Conservation (phyloP, 2,329 filamentous ascomycete species). For the Penicillium decumbens region DNA sequence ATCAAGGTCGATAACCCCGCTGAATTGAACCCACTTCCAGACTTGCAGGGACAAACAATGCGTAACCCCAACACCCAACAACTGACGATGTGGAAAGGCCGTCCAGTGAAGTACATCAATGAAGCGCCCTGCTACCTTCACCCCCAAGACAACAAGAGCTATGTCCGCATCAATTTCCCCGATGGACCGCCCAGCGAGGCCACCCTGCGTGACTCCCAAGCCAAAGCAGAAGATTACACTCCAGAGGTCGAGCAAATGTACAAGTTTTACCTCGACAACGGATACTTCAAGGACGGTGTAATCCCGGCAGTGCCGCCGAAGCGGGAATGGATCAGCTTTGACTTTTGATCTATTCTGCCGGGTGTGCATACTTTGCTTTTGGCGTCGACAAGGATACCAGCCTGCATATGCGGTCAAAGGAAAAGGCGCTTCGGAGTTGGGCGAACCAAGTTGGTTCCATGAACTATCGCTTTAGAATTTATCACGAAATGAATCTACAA, state of each 20-base stretch:
- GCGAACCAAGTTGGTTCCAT: neutral
- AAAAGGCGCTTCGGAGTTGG: neutral
- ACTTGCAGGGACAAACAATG: conserved; percentile 35
- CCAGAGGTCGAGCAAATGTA: conserved; percentile 58
- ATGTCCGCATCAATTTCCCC: conserved; percentile 68
- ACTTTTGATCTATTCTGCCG: conserved; percentile 52
- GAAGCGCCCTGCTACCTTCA: conserved; percentile 49
- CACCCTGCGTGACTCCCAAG: conserved; percentile 48
- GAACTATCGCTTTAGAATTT: neutral
- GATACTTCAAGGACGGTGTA: conserved; percentile 63
- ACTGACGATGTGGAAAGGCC: conserved; percentile 60
- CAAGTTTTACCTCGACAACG: conserved; percentile 58
- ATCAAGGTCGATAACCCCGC: conserved; percentile 26
- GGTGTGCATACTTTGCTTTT: neutral
- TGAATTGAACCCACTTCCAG: conserved; percentile 35
- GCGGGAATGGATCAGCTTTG: conserved; percentile 68
- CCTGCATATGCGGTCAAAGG: neutral
- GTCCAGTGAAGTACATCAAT: conserved; percentile 57
- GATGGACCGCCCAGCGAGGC: conserved; percentile 57
- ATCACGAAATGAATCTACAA: neutral
- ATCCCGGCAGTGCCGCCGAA: conserved; percentile 76
- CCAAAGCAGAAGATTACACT: conserved; percentile 50
- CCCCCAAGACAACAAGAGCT: conserved; percentile 52
- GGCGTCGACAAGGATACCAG: neutral
- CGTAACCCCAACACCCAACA: conserved; percentile 34